Evolutionary conservation across 805 yeast genomes (phyloP), one percentile per base, ranked within the genome.

Genomic region (Metschnikowia amazonensis): DNA sequence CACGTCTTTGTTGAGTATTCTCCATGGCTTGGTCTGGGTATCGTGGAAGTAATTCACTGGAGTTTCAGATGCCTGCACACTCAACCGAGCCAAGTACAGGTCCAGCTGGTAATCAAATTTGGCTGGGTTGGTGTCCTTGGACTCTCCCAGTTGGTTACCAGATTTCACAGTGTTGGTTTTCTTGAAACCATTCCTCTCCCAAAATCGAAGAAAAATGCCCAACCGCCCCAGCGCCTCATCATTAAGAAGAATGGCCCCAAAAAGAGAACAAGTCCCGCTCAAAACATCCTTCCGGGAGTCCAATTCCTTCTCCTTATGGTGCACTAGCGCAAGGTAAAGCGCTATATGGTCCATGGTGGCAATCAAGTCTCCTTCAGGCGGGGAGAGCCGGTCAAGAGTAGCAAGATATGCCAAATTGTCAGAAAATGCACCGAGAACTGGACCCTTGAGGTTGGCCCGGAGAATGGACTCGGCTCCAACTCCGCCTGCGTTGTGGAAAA

Each of bases 121-220:
- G n/a, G n/a, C n/a, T n/a, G n/a, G n/a, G n/a, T n/a, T n/a, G n/a
- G n/a, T n/a, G n/a, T n/a, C n/a, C n/a, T n/a, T n/a, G n/a, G n/a
- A n/a, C n/a, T n/a, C n/a, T n/a, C n/a, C n/a, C n/a, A n/a, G n/a
- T n/a, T n/a, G n/a, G n/a, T n/a, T n/a, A n/a, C n/a, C n/a, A n/a
- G n/a, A n/a, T n/a, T n/a, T n/a, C n/a, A n/a, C n/a, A n/a, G n/a
- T n/a, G n/a, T n/a, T n/a, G n/a, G n/a, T n/a, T n/a, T n/a, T n/a
- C n/a, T n/a, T n/a, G n/a, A n/a, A n/a, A n/a, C n/a, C n/a, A n/a
- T n/a, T n/a, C n/a, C n/a, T n/a, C n/a, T n/a, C 54, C 75, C 75
- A 71, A 43, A 55, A 70, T 7, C 59, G 58, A n/a, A 67, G 48
- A 36, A 63, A 65, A 11, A 69, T 45, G 0, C 76, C 76, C 21